Conservation (phyloP, 176 grass and related monocot species). For the Dactylis glomerata region DNA sequence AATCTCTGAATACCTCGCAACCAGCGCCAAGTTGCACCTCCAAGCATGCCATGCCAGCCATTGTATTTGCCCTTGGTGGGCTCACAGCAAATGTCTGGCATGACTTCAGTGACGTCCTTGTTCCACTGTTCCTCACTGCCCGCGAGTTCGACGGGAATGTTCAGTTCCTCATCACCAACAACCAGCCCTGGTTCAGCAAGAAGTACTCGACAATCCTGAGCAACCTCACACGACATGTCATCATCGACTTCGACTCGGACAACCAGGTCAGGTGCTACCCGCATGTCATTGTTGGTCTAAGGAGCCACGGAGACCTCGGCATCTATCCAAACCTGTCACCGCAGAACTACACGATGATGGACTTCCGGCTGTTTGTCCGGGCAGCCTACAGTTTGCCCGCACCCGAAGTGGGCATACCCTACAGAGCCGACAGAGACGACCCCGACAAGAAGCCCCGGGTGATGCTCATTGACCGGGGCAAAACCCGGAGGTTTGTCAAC, state of each 20-base stretch:
- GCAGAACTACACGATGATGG: slow-evolving; percentile 56
- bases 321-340: slow-evolving; percentile 40
- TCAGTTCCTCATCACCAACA: slow-evolving; percentile 54
- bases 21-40: slow-evolving; percentile 36
- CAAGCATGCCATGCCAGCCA: slow-evolving; percentile 46
- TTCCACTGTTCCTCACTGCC: slow-evolving; percentile 70
- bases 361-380: slow-evolving; percentile 65
- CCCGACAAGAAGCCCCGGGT: slow-evolving; percentile 59
- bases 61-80: slow-evolving; percentile 69
- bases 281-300: slow-evolving; percentile 57
- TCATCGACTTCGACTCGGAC: slow-evolving; percentile 45
- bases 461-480: slow-evolving; percentile 56
- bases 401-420: slow-evolving; percentile 35
- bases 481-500: slow-evolving; percentile 53
- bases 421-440: slow-evolving; percentile 36
- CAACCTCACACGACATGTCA: slow-evolving; percentile 32
- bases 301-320: slow-evolving; percentile 55
- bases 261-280: slow-evolving; percentile 65
- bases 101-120: slow-evolving; percentile 63
- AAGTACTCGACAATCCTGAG: slow-evolving; percentile 54
- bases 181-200: slow-evolving; percentile 50
- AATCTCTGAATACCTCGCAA: slow-evolving; percentile 38
- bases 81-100: slow-evolving; percentile 64
- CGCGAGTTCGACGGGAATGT: slow-evolving; percentile 46
- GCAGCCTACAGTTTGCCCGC: slow-evolving; percentile 38